phyloP scores from a whole-genome alignment of 2,329 filamentous ascomycete species.

The Ramichloridium luteum region DNA sequence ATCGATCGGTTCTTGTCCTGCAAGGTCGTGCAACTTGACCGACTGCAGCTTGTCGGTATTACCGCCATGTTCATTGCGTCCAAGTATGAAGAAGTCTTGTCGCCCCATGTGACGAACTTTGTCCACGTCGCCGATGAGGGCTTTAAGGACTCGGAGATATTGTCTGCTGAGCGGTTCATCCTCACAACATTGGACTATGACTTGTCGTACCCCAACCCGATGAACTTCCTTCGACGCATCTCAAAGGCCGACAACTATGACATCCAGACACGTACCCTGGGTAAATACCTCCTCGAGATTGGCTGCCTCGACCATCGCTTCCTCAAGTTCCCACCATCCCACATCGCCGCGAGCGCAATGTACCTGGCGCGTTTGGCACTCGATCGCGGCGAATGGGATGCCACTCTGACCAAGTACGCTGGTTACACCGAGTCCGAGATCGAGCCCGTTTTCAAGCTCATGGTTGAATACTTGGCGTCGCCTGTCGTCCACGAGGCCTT shows the following conservation, averaged over 20 bases:
- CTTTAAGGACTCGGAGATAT: slow-evolving; percentile 86
- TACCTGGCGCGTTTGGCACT: slow-evolving; percentile 85
- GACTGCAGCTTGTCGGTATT: slow-evolving; percentile 89
- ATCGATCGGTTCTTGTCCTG: slow-evolving; percentile 93
- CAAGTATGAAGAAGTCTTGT: slow-evolving; percentile 97
- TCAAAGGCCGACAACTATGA: slow-evolving; percentile 99
- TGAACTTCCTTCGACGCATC: slow-evolving; percentile 98
- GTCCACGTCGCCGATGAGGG: slow-evolving; percentile 93
- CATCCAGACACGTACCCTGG: slow-evolving; percentile 90
- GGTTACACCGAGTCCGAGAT: slow-evolving; percentile 91
- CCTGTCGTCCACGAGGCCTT: slow-evolving; percentile 92
- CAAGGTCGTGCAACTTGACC: slow-evolving; percentile 92
- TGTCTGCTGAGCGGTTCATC: slow-evolving; percentile 93
- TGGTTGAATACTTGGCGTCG: slow-evolving; percentile 90
- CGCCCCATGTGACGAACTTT: slow-evolving; percentile 94
- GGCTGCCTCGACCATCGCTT: slow-evolving; percentile 91
- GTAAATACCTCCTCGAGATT: slow-evolving; percentile 97
- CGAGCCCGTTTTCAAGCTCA: slow-evolving; percentile 78
- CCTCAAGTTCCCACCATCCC: slow-evolving; percentile 77
- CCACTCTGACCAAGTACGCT: slow-evolving; percentile 76
- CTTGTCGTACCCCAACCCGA: slow-evolving; percentile 95
- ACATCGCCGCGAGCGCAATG: slow-evolving; percentile 86
- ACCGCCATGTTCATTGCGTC: slow-evolving; percentile 99
- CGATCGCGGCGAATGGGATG: slow-evolving; percentile 84
- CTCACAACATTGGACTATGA: slow-evolving; percentile 88